Conservation (phyloP, 495 filamentous ascomycete species). For the Letharia lupina region DNA sequence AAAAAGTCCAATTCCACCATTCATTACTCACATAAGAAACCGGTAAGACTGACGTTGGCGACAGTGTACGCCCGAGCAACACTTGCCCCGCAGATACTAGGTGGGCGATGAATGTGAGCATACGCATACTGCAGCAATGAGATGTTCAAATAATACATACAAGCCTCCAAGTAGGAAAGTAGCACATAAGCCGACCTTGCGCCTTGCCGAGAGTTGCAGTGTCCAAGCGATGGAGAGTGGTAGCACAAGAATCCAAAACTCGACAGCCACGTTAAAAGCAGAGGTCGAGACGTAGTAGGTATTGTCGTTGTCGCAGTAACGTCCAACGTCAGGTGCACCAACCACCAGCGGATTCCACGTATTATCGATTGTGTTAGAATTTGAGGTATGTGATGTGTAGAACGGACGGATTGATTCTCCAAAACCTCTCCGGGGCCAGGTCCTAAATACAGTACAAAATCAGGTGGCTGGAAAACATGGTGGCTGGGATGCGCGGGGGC, state of each 20-base stretch:
- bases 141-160: neutral
- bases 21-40: neutral
- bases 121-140: neutral
- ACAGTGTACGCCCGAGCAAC: neutral
- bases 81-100: neutral
- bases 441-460: no score
- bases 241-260: neutral
- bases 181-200: neutral
- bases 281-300: neutral
- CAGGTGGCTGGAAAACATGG: no score
- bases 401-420: no score
- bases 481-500: no score
- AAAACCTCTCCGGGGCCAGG: no score
- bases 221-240: neutral
- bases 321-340: neutral
- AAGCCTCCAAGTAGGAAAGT: constrained; percentile 1
- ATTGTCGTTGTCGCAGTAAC: neutral
- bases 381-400: no score
- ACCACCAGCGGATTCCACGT: neutral
- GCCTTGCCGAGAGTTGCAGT: neutral
- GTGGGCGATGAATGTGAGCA: neutral
- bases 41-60: neutral
- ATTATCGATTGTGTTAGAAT: no score
- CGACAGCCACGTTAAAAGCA: neutral
- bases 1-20: no score